Base-by-base conservation (phyloP, 1,284 basidiomycete species). In the Cryptococcus sp. region DNA sequence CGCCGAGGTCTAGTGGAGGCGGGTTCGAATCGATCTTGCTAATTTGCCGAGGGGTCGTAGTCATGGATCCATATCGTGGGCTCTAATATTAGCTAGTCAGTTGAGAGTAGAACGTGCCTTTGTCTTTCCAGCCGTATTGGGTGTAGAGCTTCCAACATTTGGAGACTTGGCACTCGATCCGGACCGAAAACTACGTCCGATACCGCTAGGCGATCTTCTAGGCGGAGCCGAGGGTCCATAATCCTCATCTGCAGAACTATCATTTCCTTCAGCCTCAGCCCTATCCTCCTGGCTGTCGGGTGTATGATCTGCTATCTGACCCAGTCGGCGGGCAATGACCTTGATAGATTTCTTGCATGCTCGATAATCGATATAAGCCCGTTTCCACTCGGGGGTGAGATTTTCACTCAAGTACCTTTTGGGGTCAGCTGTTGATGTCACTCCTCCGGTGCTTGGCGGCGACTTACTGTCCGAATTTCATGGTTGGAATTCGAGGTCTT, bases 331-430 rank as follows among this genome's bases (percentile, higher is more conserved):
- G 3, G 56, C 56, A 5, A 74, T 57, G 22, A 66, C 62, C 54
- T 75, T 76, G 64, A 77, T 74, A 18, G 60, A 58, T 57, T 77
- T 76, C 61, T 76, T 77, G 46, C 69, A 67, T 36, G 61, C 65
- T 42, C 70, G 67, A 57, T 76, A 76, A 56, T 76, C 72, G 56
- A 77, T 75, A 54, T 76, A 77, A 10, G 73, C 73, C 22, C 74
- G 61, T 53, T 72, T 72, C 74, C 74, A 76, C 52, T 76, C 74
- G 3, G 73, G 72, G 5, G 73, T 76, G 44, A 66, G 62, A 45
- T 75, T 75, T 36, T 75, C 73, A 18, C 55, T 60, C 13, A 76
- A 65, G 55, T 75, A 74, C 55, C 70, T 74, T 23, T 48, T 16
- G 16, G 25, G 10, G 7, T 18, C 13, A 41, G 28, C 28, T 28